phyloP scores from a whole-genome alignment of 768 basidiomycete species.

The Psilocybe cyanescens region DNA sequence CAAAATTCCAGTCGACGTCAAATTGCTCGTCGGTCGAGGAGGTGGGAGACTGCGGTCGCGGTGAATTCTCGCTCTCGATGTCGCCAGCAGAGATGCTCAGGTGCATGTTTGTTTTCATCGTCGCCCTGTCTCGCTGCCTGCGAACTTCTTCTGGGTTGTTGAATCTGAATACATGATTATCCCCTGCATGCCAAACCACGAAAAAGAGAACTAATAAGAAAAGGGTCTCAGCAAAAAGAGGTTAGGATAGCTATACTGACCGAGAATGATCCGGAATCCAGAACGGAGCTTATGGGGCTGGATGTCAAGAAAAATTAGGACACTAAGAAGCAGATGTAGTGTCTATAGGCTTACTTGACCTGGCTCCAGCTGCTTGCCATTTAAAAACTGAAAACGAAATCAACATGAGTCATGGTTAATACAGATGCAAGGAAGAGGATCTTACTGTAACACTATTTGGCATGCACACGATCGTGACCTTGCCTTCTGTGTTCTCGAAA shows the following conservation, averaged over 20 bases:
- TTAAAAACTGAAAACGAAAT: slow-evolving; percentile 69
- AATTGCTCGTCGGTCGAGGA: slow-evolving; percentile 66
- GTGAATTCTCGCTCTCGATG: slow-evolving; percentile 59
- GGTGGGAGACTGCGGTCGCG: slow-evolving; percentile 80
- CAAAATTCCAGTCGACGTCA: slow-evolving; percentile 97
- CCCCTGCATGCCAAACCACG: slow-evolving; percentile 52
- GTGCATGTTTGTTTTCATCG: slow-evolving; percentile 70
- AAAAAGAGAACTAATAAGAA: slow-evolving; percentile 4
- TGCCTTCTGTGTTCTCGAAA: slow-evolving; percentile 86
- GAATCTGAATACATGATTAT: slow-evolving; percentile 97
- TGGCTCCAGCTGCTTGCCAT: slow-evolving; percentile 85
- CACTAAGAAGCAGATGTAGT: slow-evolving; percentile 8
- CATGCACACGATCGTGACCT: slow-evolving; percentile 80
- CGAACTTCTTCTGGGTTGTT: slow-evolving; percentile 96
- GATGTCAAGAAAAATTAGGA: slow-evolving; percentile 19
- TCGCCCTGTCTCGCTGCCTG: slow-evolving; percentile 84
- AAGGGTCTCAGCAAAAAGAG: slow-evolving; percentile 1
- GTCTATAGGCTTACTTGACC: slow-evolving; percentile 59
- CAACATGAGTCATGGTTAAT: background rate
- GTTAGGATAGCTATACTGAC: slow-evolving; percentile 41
- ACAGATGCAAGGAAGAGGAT: slow-evolving; percentile 6
- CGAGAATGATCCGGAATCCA: slow-evolving; percentile 96
- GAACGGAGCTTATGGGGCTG: slow-evolving; percentile 86
- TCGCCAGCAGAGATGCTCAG: slow-evolving; percentile 70
- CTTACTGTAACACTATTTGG: slow-evolving; percentile 81